These are phyloP conservation scores for Fusarium multiceps DNA, from an alignment of 2,329 filamentous ascomycete species.

Conservation along the genomic window DNA sequence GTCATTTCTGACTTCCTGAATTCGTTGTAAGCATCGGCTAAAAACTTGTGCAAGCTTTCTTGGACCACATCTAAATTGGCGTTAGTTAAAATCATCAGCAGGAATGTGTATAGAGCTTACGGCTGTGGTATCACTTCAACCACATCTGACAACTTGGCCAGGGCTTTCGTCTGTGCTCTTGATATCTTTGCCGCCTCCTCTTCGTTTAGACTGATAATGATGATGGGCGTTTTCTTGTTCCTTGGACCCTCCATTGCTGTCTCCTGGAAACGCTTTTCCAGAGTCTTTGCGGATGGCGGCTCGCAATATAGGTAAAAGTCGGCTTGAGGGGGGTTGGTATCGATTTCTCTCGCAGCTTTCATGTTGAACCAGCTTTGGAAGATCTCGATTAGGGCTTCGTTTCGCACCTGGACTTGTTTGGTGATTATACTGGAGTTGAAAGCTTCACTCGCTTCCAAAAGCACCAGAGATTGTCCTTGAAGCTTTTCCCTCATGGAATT, in stretches of 20 bases:
- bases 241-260: neutral
- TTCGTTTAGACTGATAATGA: conserved; percentile 47
- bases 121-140: conserved; percentile 50
- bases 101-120: conserved; percentile 25
- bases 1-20: neutral
- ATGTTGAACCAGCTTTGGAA: conserved; percentile 52
- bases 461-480: conserved; percentile 29
- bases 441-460: conserved; percentile 30
- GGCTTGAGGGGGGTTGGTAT: conserved; percentile 6
- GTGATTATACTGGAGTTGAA: conserved; percentile 3
- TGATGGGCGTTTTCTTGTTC: conserved; percentile 38
- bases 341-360: conserved; percentile 38
- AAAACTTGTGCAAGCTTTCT: conserved; percentile 48
- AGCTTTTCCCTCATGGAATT: conserved; percentile 20
- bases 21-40: conserved; percentile 37
- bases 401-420: conserved; percentile 40
- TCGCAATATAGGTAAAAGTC: conserved; percentile 47
- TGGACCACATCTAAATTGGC: conserved; percentile 40
- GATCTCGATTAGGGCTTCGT: conserved; percentile 47
- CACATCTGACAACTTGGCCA: conserved; percentile 42
- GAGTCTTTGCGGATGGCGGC: conserved; percentile 33
- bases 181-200: conserved; percentile 47
- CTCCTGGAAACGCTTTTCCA: conserved; percentile 31
- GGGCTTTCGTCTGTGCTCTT: conserved; percentile 32
- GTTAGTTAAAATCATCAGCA: neutral